Evolutionary conservation across 495 filamentous ascomycete genomes (phyloP), one percentile per base, ranked within the genome.

Genomic region (Haplographium delicatum): DNA sequence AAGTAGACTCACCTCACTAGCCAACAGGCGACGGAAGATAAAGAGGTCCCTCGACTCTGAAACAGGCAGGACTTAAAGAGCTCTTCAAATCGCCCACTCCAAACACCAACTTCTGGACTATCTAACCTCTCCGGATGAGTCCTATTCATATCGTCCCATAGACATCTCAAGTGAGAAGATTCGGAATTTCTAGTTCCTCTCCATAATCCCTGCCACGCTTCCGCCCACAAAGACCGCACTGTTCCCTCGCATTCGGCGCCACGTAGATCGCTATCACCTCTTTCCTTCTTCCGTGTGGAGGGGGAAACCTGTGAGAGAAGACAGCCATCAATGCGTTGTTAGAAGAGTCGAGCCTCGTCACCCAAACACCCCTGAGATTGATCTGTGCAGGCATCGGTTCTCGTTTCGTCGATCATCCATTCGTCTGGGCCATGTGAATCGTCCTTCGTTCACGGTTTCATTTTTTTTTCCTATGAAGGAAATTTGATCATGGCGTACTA

Each of bases 141-240:
- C n/a, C n/a, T n/a, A n/a, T n/a, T n/a, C n/a, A n/a, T n/a, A n/a
- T n/a, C n/a, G n/a, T n/a, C n/a, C n/a, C n/a, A n/a, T n/a, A n/a
- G n/a, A n/a, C n/a, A n/a, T n/a, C n/a, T n/a, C n/a, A n/a, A n/a
- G n/a, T n/a, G n/a, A n/a, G n/a, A n/a, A n/a, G n/a, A n/a, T n/a
- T n/a, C n/a, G n/a, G n/a, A n/a, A n/a, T n/a, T n/a, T n/a, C n/a
- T n/a, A n/a, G n/a, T n/a, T n/a, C n/a, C n/a, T n/a, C n/a, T n/a
- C n/a, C n/a, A n/a, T n/a, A n/a, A 15, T 41, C 33, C 46, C n/a
- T 43, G 39, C 26, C 39, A 16, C 26, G 39, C 39, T 43, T 43
- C 39, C 23, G 22, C 39, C 10, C 16, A n/a, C 25, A 30, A 31
- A 45, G 16, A 31, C n/a, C 43, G 24, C 22, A 30, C 15, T 31